Evolutionary conservation across 2,329 filamentous ascomycete genomes (phyloP).

Genomic region (Phoma sp.): DNA sequence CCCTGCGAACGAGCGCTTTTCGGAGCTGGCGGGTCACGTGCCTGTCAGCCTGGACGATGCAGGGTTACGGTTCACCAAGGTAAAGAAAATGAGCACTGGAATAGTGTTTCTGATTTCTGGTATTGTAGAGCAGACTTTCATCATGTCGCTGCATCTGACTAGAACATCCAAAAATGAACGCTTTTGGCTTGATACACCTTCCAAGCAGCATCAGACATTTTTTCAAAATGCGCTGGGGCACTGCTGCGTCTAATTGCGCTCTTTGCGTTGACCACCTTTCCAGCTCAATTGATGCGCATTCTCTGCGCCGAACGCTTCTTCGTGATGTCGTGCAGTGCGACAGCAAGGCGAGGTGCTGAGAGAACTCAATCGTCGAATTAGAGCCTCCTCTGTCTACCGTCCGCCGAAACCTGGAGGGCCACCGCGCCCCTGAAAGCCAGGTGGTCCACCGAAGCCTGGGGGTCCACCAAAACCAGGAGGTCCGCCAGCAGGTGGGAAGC

Average conservation of each 20-base stretch:
- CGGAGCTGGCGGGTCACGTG: conserved; percentile 21
- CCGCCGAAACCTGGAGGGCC: conserved; percentile 39
- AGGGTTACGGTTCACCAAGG: not conserved
- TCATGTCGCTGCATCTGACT: conserved; percentile 4
- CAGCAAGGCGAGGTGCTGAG: not conserved
- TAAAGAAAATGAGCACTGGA: not conserved
- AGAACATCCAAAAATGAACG: conserved; percentile 1
- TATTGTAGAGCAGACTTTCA: conserved; percentile 3
- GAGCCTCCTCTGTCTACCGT: conserved; percentile 22
- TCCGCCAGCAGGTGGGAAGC: conserved; percentile 56
- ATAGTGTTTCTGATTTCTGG: not conserved
- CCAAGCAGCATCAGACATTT: not conserved
- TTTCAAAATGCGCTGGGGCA: not conserved
- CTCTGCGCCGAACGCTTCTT: not conserved
- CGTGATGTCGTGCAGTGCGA: conserved; percentile 1
- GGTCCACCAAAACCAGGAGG: conserved; percentile 53
- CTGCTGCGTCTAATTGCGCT: not conserved
- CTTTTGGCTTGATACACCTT: conserved; percentile 6
- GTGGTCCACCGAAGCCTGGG: conserved; percentile 56
- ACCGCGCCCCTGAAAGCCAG: conserved; percentile 31
- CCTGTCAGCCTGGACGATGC: not conserved
- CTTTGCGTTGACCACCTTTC: not conserved
- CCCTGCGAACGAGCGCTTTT: conserved; percentile 6
- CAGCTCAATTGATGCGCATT: not conserved
- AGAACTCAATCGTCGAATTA: not conserved